Evolutionary conservation across 148 eudicot species (phyloP).

Genomic region (Polygonum maritimum): DNA sequence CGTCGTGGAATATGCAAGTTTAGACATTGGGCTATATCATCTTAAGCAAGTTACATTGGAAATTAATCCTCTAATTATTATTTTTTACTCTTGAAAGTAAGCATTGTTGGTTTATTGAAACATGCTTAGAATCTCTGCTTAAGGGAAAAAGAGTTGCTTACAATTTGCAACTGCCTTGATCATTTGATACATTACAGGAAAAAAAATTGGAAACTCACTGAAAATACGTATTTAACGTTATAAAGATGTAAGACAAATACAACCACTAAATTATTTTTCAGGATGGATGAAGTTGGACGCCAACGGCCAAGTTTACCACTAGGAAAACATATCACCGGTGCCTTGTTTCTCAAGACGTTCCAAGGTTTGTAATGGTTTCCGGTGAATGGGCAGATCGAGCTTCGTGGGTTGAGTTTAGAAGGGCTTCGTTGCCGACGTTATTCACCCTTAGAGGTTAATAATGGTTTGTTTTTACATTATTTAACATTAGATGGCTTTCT

Average conservation of each 20-base stretch:
- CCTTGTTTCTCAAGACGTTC: slow-evolving; percentile 89
- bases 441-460: slow-evolving; percentile 59
- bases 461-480: not conserved
- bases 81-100: not conserved
- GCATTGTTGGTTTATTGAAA: not conserved
- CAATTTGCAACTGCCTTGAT: not conserved
- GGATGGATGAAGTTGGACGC: too few species aligned
- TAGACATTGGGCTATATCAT: slow-evolving; percentile 42
- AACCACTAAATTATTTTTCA: too few species aligned
- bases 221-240: not conserved
- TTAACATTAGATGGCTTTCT: not conserved
- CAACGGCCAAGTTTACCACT: slow-evolving; percentile 1
- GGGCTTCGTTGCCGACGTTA: slow-evolving; percentile 18
- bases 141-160: not conserved
- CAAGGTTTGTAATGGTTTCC: slow-evolving; percentile 75
- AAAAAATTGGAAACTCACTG: not conserved
- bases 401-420: slow-evolving; percentile 90
- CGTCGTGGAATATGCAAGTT: slow-evolving; percentile 97
- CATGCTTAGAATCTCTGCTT: not conserved
- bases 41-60: slow-evolving; percentile 2
- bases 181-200: not conserved
- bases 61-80: slow-evolving; percentile 17
- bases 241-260: too few species aligned
- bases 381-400: slow-evolving; percentile 80
- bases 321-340: too few species aligned